phyloP scores from a whole-genome alignment of 768 basidiomycete species.

The Mycena floridula region DNA sequence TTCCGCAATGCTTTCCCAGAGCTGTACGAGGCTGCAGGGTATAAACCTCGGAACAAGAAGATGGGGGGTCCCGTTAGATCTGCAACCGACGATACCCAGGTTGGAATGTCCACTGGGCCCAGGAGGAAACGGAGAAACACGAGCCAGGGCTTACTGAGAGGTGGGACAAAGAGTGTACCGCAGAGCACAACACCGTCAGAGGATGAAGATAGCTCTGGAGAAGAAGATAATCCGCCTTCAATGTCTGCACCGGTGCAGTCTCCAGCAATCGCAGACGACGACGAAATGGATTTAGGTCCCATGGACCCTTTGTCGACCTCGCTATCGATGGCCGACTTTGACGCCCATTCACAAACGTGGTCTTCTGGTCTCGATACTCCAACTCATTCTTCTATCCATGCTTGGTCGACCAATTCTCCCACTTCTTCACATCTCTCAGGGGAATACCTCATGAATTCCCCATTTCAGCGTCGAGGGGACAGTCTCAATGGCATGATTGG shows the following conservation, averaged over 20 bases:
- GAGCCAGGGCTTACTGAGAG: slow-evolving; percentile 59
- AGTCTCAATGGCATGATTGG: slow-evolving; percentile 59
- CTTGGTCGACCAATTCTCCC: slow-evolving; percentile 45
- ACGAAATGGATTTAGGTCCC: slow-evolving; percentile 37
- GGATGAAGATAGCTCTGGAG: slow-evolving; percentile 67
- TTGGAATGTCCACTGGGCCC: slow-evolving; percentile 45
- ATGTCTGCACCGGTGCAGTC: not conserved
- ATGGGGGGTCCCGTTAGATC: slow-evolving; percentile 40
- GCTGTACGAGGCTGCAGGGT: slow-evolving; percentile 80
- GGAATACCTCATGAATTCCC: slow-evolving; percentile 51
- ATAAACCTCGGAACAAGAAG: slow-evolving; percentile 74
- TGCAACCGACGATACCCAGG: slow-evolving; percentile 67
- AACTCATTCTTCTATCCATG: slow-evolving; percentile 38
- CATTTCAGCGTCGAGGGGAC: slow-evolving; percentile 34
- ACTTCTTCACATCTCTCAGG: slow-evolving; percentile 62
- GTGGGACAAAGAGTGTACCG: slow-evolving; percentile 77
- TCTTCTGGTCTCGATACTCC: slow-evolving; percentile 61
- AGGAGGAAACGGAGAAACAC: slow-evolving; percentile 58
- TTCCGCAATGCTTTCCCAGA: slow-evolving; percentile 88
- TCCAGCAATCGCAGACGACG: slow-evolving; percentile 29
- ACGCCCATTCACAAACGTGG: slow-evolving; percentile 48
- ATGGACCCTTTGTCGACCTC: slow-evolving; percentile 40
- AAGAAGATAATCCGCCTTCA: slow-evolving; percentile 41
- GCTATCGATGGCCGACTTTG: slow-evolving; percentile 43
- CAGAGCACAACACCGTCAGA: slow-evolving; percentile 71